Conservation (phyloP, 495 filamentous ascomycete genomes). For the Wilcoxina mikolae region DNA sequence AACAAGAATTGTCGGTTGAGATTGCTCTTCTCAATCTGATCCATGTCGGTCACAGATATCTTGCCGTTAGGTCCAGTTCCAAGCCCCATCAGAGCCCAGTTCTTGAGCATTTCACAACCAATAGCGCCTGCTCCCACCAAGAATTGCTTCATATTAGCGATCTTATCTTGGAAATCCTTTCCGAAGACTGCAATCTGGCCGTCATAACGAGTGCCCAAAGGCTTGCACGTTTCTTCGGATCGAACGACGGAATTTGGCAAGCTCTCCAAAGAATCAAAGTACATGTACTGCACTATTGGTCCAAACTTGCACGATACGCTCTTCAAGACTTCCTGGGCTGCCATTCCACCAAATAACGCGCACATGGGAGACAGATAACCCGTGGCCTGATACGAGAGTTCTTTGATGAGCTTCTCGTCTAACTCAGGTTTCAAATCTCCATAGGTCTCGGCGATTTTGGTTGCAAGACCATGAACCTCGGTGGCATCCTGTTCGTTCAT, state of each 20-base stretch:
- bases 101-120: conserved; percentile 98
- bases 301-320: conserved; percentile 95
- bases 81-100: conserved; percentile 98
- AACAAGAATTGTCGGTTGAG: conserved; percentile 97
- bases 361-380: conserved; percentile 86
- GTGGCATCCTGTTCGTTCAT: conserved; percentile 72
- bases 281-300: conserved; percentile 83
- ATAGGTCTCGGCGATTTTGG: conserved; percentile 44
- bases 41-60: conserved; percentile 91
- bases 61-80: conserved; percentile 76
- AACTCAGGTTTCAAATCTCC: conserved; percentile 61
- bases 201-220: conserved; percentile 71
- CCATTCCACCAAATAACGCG: conserved; percentile 87
- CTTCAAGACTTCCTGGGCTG: conserved; percentile 93
- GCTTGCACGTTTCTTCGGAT: conserved; percentile 76
- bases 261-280: conserved; percentile 95
- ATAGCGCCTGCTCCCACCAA: conserved; percentile 95
- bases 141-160: conserved; percentile 78
- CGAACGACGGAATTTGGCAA: conserved; percentile 58
- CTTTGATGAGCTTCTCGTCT: conserved; percentile 81
- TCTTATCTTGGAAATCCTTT: conserved; percentile 81
- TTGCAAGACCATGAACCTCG: conserved; percentile 57
- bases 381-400: conserved; percentile 88
- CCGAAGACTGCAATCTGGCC: conserved; percentile 96
- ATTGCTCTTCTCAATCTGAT: conserved; percentile 98